Percentiles rank a stretch among this genome's conserved stretches.
Evolutionary conservation across 371 early-diverging fungal species (phyloP).

Genomic region (Chytridium lagenaria): DNA sequence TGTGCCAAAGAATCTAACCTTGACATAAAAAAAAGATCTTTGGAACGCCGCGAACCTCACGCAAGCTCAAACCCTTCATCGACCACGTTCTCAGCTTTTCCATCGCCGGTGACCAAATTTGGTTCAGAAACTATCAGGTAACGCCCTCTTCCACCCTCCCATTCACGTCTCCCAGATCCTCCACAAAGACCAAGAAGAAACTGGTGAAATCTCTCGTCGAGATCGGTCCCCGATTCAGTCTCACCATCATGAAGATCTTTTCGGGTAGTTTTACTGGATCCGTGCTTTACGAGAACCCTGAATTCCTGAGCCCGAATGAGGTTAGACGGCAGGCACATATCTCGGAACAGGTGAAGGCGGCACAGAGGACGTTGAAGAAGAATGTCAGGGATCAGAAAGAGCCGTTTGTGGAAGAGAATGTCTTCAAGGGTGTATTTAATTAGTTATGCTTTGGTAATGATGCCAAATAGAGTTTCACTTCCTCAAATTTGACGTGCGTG

Average conservation of each 20-base stretch:
- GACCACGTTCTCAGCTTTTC: conserved; percentile 94
- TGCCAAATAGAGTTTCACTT: too few species aligned
- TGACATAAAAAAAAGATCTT: too few species aligned
- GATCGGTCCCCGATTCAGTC: conserved; percentile 97
- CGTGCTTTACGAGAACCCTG: conserved; percentile 88
- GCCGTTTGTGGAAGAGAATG: conserved; percentile 56
- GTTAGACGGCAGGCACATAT: conserved; percentile 41
- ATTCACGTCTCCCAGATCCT: conserved; percentile 45
- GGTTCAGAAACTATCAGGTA: conserved; percentile 97
- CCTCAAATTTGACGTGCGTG: too few species aligned
- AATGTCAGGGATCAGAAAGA: conserved; percentile 51
- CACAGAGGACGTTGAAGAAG: conserved; percentile 49
- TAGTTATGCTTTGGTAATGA: too few species aligned
- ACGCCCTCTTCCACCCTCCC: too few species aligned
- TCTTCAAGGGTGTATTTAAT: conserved; percentile 34
- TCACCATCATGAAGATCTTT: conserved; percentile 91
- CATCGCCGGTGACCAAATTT: conserved; percentile 87
- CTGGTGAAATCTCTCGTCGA: conserved; percentile 87
- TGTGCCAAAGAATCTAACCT: too few species aligned
- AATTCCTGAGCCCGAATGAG: conserved; percentile 78
- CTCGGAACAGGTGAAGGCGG: conserved; percentile 59
- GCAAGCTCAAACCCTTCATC: conserved; percentile 93
- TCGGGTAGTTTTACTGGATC: conserved; percentile 93
- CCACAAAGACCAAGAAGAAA: conserved; percentile 62
- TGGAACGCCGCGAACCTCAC: conserved; percentile 84